phyloP scores from a whole-genome alignment of 306 rosid species.

The Luffa acutangula region DNA sequence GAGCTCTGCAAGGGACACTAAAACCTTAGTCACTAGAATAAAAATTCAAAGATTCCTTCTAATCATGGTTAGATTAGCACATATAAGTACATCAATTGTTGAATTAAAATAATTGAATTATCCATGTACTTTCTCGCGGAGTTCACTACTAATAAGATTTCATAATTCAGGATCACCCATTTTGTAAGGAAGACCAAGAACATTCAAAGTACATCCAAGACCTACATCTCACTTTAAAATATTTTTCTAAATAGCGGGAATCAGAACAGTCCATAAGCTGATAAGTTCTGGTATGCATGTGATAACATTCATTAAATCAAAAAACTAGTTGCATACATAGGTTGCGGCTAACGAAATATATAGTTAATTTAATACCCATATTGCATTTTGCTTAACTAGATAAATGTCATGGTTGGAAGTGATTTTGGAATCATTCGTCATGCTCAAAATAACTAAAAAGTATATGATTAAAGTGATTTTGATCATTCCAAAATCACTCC shows the following conservation, averaged over 20 bases:
- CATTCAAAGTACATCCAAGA: background rate
- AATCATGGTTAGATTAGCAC: background rate
- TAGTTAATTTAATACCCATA: background rate
- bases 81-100: background rate
- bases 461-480: too few species aligned
- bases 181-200: background rate
- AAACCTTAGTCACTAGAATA: slow-evolving; percentile 25
- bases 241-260: background rate
- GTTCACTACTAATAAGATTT: background rate
- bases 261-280: background rate
- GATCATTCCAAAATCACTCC: too few species aligned
- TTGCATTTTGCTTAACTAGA: background rate
- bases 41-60: slow-evolving; percentile 21
- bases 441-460: too few species aligned
- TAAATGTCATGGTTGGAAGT: background rate
- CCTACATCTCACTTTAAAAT: background rate
- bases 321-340: background rate
- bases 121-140: background rate
- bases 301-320: background rate
- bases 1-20: slow-evolving; percentile 77
- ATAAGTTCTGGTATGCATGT: background rate
- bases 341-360: background rate
- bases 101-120: background rate
- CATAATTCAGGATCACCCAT: background rate
- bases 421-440: too few species aligned